phyloP scores from a whole-genome alignment of 2,329 filamentous ascomycete species.

The Fragosphaeria purpurea region DNA sequence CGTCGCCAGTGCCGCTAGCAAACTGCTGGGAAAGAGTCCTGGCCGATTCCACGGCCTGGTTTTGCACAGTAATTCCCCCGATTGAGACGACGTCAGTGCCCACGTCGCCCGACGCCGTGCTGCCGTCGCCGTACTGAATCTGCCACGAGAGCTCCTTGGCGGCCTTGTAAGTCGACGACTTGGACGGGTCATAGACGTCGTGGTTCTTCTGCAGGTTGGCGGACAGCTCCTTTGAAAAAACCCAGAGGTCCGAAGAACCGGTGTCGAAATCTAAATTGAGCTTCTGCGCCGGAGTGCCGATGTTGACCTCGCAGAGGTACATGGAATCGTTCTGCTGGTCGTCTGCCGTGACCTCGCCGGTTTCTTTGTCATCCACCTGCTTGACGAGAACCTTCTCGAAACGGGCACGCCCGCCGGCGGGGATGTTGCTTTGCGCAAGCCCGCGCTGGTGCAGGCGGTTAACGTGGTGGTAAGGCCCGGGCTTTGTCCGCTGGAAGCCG shows the following conservation, averaged over 20 bases:
- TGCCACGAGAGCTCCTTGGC: slow-evolving; percentile 44
- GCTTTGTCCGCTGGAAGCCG: slow-evolving; percentile 17
- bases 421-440: slow-evolving; percentile 19
- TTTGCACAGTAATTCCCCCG: slow-evolving; percentile 50
- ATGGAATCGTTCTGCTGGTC: slow-evolving; percentile 58
- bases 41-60: slow-evolving; percentile 57
- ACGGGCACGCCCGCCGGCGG: slow-evolving; percentile 37
- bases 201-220: slow-evolving; percentile 31
- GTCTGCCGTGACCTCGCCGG: slow-evolving; percentile 45
- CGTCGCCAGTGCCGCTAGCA: slow-evolving; percentile 44
- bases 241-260: slow-evolving; percentile 60
- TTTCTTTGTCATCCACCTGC: slow-evolving; percentile 14
- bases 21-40: slow-evolving; percentile 50
- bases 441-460: slow-evolving; percentile 38
- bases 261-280: slow-evolving; percentile 59
- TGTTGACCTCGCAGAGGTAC: slow-evolving; percentile 53
- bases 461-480: slow-evolving; percentile 49
- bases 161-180: slow-evolving; percentile 50
- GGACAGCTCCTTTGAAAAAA: slow-evolving; percentile 44
- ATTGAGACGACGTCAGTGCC: slow-evolving; percentile 53
- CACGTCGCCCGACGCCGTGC: slow-evolving; percentile 54
- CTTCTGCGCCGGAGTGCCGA: slow-evolving; percentile 56
- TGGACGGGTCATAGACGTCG: slow-evolving; percentile 47
- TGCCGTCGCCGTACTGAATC: slow-evolving; percentile 59
- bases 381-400: slow-evolving; percentile 38